Base-by-base conservation (phyloP, 208 protist species). In the Vickermania spadyakhi region DNA sequence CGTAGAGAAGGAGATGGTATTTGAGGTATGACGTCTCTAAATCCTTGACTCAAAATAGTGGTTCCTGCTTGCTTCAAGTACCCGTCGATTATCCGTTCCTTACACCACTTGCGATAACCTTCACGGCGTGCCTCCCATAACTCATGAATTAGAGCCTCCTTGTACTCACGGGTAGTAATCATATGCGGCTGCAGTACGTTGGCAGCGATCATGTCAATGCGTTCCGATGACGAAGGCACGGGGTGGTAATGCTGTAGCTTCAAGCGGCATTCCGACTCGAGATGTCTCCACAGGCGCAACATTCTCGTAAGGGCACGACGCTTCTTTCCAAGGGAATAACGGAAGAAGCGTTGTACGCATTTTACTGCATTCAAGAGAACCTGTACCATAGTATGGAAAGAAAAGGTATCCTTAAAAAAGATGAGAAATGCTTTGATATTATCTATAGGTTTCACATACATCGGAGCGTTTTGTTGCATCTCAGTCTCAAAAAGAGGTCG, bases 121-220 rank as follows among this genome's bases (percentile, higher is more conserved):
- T 14, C 29, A 0, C 74, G 68, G 18, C 83, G 83, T 31, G 31
- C 31, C 0, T 51, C 54, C 73, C 81, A 89, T 22, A 81, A 62
- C 25, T 89, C 84, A 30, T 78, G 27, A 41, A 94, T 76, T 31
- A 94, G 66, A 21, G 54, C 29, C 1, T 75, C 57, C 66, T 91
- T 94, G 72, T 84, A 83, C 28, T 77, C 68, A 14, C 64, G 53
- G 26, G 86, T 79, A 25, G 86, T 94, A 23, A 90, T 45, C 74
- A 94, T 85, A 62, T 91, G 77, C 31, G 90, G 72, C 75, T 88
- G 85, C 41, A 94, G 60, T 22, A 94, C 70, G 22, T n/a, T 81
- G 49, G 71, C 77, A 3, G 84, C 84, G 31, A 94, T 72, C 25
- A 84, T 72, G 30, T 79, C 74, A 21, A 91, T 71, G 14, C 73